Evolutionary conservation across 2,329 filamentous ascomycete genomes (phyloP).

Genomic region (Delphinella strobiligena): DNA sequence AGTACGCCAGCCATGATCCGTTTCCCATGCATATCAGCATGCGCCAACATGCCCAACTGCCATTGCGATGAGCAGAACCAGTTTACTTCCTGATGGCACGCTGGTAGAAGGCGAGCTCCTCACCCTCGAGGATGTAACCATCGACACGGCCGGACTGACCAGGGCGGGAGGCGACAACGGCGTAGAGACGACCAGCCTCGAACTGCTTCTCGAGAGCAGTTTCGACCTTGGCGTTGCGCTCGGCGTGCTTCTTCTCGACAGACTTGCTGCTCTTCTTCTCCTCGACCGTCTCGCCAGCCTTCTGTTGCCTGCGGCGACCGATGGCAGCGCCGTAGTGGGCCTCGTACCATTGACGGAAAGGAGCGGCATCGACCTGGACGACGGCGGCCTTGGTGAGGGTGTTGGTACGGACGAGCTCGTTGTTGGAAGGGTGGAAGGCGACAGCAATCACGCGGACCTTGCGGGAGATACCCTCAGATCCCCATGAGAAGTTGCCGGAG

Average conservation of each 20-base stretch:
- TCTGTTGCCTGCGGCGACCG: conserved; percentile 84
- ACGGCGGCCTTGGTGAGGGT: conserved; percentile 98
- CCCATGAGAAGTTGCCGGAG: conserved; percentile 98
- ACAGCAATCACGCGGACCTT: conserved; percentile 99
- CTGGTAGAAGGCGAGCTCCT: conserved; percentile 99
- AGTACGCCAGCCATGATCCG: conserved; percentile 6
- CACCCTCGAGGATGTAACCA: conserved; percentile 97
- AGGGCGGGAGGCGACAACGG: conserved; percentile 82
- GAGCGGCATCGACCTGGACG: conserved; percentile 95
- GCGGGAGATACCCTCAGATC: conserved; percentile 92
- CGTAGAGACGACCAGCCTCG: conserved; percentile 95
- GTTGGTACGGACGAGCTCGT: conserved; percentile 99
- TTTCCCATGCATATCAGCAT: conserved; percentile 5
- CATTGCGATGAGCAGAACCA: neutral
- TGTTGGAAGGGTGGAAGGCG: conserved; percentile 99
- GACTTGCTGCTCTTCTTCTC: conserved; percentile 87
- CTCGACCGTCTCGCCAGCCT: conserved; percentile 51
- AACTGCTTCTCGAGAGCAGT: conserved; percentile 91
- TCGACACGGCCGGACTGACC: conserved; percentile 95
- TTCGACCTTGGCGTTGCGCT: conserved; percentile 93
- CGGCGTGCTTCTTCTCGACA: conserved; percentile 93
- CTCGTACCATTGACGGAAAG: conserved; percentile 99
- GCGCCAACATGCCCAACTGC: neutral
- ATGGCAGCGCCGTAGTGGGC: conserved; percentile 91
- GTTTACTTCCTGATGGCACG: conserved; percentile 96